Percentiles rank a stretch among this genome's conserved stretches.
Conservation (phyloP, 106 monocot species). For the Chionographis japonica region DNA sequence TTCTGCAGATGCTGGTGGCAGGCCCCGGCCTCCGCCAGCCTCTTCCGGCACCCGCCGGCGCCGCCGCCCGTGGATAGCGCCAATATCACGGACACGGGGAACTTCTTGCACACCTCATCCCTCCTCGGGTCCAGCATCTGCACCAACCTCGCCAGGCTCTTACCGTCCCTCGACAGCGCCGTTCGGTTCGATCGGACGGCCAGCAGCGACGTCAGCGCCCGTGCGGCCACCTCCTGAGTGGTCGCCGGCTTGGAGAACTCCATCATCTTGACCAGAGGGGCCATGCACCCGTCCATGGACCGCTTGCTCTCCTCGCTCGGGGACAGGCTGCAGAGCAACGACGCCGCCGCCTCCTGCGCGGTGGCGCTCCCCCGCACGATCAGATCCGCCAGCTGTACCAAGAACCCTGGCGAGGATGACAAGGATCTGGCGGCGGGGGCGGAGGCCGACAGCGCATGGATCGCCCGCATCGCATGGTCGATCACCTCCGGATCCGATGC, state of each 20-base stretch:
- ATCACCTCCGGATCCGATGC: conserved; percentile 31
- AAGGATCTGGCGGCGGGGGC: conserved; percentile 29
- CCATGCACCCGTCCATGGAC: conserved; percentile 52
- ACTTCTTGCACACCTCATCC: conserved; percentile 48
- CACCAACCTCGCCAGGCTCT: conserved; percentile 69
- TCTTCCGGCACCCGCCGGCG: conserved; percentile 19
- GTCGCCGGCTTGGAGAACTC: conserved; percentile 52
- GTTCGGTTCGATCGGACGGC: conserved; percentile 41
- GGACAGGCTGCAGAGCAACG: conserved; percentile 37
- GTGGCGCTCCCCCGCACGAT: conserved; percentile 25
- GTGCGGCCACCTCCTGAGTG: conserved; percentile 56
- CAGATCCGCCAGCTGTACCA: conserved; percentile 50
- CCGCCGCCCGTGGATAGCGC: conserved; percentile 37
- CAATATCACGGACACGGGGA: conserved; percentile 38
- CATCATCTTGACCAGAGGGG: conserved; percentile 55
- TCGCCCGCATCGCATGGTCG: conserved; percentile 49
- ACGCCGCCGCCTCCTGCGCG: conserved; percentile 34
- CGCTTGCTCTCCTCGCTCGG: conserved; percentile 53
- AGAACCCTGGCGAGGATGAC: conserved; percentile 26
- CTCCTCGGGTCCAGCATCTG: conserved; percentile 60
- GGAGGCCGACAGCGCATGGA: conserved; percentile 49
- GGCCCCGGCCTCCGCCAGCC: conserved; percentile 51
- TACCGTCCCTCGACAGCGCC: conserved; percentile 53
- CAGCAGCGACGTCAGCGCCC: conserved; percentile 41
- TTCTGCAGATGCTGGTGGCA: conserved; percentile 57